A percentile compares a stretch with the other conserved stretches of the same genome.
Evolutionary conservation across 352 stramenopile species (phyloP).

Genomic region (Pythium monospermum): DNA sequence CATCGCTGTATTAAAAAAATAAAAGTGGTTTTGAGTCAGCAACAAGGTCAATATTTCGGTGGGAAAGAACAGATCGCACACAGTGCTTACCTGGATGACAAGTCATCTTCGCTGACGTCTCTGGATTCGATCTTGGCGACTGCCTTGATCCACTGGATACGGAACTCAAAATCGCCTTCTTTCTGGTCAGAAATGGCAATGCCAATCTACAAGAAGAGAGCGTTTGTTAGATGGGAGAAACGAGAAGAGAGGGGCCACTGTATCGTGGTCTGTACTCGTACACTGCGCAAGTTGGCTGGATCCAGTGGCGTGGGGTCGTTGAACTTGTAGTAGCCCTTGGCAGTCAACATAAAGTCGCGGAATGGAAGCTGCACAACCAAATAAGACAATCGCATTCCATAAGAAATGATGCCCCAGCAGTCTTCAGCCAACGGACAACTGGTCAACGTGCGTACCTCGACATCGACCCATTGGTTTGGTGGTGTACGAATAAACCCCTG

Average conservation of each 20-base stretch:
- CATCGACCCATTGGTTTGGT: conserved; percentile 77
- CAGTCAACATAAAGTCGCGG: conserved; percentile 71
- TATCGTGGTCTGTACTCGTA: conserved; percentile 21
- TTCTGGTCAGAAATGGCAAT: conserved; percentile 85
- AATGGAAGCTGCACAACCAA: conserved; percentile 51
- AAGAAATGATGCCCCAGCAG: neutral
- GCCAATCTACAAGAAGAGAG: conserved; percentile 37
- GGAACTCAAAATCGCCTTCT: conserved; percentile 81
- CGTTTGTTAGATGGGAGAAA: neutral
- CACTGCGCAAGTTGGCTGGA: conserved; percentile 68
- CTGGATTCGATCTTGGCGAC: conserved; percentile 52
- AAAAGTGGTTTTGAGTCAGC: neutral
- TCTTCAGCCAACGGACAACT: neutral
- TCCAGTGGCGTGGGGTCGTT: conserved; percentile 72
- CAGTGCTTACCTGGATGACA: conserved; percentile 3
- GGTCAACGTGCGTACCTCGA: conserved; percentile 38
- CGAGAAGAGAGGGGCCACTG: too few species aligned
- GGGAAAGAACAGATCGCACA: neutral
- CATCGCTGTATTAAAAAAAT: conserved; percentile 18
- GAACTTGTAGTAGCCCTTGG: conserved; percentile 79
- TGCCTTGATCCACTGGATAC: conserved; percentile 85
- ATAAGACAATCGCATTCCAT: neutral
- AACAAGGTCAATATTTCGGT: neutral
- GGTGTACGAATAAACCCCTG: conserved; percentile 80
- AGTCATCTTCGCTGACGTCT: conserved; percentile 26